Base-by-base conservation (phyloP, 2,329 filamentous ascomycete species). In the Pseudogymnoascus sp. region DNA sequence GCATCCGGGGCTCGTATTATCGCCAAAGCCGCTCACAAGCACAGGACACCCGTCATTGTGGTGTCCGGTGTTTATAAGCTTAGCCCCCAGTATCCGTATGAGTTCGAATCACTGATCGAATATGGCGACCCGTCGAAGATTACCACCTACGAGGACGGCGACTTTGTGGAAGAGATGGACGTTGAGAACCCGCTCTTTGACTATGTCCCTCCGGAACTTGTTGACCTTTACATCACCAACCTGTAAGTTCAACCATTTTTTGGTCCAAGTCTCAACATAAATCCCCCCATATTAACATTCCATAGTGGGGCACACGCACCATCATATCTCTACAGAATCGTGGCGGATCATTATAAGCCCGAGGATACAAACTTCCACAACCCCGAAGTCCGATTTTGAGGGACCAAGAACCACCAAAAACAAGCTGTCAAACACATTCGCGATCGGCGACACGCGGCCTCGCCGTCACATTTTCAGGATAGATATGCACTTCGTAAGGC, bases 21-120 rank as follows among this genome's bases (percentile, higher is more conserved):
- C 68, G 91, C 93, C 4, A 87, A 88, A 66, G 92, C 93, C 7
- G 95, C 95, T 13, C 89, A 88, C 72, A 87, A 89, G 68, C 88
- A 93, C 71, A 86, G 88, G 68, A 91, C 88, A 23, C 89, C 92
- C 0, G 93, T 99, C 17, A 87, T 97, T 23, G 91, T 96, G 2
- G 84, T 99, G 47, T 90, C 89, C 62, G 93, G 92, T 33, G 88
- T 97, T 19, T 97, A 97, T 80, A 96, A 96, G 77, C 84, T 99
- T 63, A 96, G 91, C 69, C 93, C 95, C 0, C 87, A 96, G 65
- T 93, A 92, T 71, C 89, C 92, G 1, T 93, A 92, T 70, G 87
- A 95, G 70, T 87, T 89, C 62, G 88, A 91, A 67, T 85, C 87
- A 4, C 78, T 96, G 65, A 89, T 96, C 64, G 93, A 97, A 76